Evolutionary conservation across 495 filamentous ascomycete genomes (phyloP).

Genomic region (Penicillium cosmopolitanum): DNA sequence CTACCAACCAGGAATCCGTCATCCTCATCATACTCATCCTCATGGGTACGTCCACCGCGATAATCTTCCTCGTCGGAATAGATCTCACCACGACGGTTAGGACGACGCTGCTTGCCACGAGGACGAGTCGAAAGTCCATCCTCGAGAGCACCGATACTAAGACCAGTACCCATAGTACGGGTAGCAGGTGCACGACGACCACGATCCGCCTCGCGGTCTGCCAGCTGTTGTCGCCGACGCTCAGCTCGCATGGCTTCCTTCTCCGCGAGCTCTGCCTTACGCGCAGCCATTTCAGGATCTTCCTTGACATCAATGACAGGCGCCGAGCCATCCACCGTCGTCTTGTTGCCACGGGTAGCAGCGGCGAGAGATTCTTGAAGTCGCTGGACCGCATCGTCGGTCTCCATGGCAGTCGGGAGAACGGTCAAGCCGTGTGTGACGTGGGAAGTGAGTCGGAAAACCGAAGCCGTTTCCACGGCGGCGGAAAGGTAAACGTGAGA

Average conservation of each 20-base stretch:
- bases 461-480: conserved; percentile 66
- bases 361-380: conserved; percentile 71
- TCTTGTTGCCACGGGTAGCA: conserved; percentile 57
- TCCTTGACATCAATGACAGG: conserved; percentile 64
- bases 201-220: conserved; percentile 64
- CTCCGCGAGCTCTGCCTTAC: conserved; percentile 73
- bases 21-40: conserved; percentile 84
- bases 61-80: conserved; percentile 66
- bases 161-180: conserved; percentile 55
- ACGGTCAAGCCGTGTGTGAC: conserved; percentile 77
- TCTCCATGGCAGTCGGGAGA: conserved; percentile 66
- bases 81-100: conserved; percentile 56
- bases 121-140: conserved; percentile 56
- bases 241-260: conserved; percentile 70
- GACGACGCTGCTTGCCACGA: conserved; percentile 44
- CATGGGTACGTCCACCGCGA: conserved; percentile 61
- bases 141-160: conserved; percentile 77
- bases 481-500: conserved; percentile 83
- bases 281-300: conserved; percentile 81
- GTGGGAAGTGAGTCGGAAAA: conserved; percentile 78
- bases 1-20: conserved; percentile 79
- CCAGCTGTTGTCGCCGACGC: conserved; percentile 68
- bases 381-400: conserved; percentile 76
- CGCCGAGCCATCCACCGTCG: conserved; percentile 60
- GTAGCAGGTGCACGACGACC: conserved; percentile 50